Percentiles rank a stretch among this genome's conserved stretches.
These are phyloP conservation scores for Naematelia aurantialba DNA, from an alignment of 768 basidiomycete species.

Conservation along the genomic window DNA sequence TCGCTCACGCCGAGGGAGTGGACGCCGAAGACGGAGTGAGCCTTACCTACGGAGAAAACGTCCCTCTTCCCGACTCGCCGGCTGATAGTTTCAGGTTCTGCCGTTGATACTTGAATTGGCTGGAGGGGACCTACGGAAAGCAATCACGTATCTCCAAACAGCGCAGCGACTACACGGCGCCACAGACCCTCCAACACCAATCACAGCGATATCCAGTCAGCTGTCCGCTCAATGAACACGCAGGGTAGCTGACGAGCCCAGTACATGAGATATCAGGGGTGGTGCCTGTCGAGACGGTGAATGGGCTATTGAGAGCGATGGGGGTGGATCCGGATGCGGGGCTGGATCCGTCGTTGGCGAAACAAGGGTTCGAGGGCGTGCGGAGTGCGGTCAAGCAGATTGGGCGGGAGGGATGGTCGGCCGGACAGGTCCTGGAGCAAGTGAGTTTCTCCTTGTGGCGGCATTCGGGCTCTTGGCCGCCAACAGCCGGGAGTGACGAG, in stretches of 20 bases:
- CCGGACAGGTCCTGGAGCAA: conserved; percentile 81
- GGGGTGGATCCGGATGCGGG: conserved; percentile 63
- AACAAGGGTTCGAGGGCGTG: conserved; percentile 56
- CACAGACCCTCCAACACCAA: conserved; percentile 66
- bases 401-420: conserved; percentile 86
- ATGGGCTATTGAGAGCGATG: conserved; percentile 64
- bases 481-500: no score
- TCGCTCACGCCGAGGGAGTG: conserved; percentile 73
- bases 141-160: conserved; percentile 96
- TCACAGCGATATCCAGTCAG: conserved; percentile 65
- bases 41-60: conserved; percentile 1
- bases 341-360: conserved; percentile 19
- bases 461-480: no score
- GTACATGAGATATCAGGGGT: conserved; percentile 96
- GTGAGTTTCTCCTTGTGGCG: conserved; percentile 53
- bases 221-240: neutral
- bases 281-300: conserved; percentile 71
- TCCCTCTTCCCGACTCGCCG: neutral
- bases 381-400: conserved; percentile 64
- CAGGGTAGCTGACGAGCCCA: conserved; percentile 9
- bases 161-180: conserved; percentile 81
- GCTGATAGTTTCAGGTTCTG: conserved; percentile 28
- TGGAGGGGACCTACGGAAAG: conserved; percentile 86
- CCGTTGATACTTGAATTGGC: conserved; percentile 55
- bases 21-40: conserved; percentile 51